Conservation (phyloP, 1,284 basidiomycete species). For the Leccinum solheimii region DNA sequence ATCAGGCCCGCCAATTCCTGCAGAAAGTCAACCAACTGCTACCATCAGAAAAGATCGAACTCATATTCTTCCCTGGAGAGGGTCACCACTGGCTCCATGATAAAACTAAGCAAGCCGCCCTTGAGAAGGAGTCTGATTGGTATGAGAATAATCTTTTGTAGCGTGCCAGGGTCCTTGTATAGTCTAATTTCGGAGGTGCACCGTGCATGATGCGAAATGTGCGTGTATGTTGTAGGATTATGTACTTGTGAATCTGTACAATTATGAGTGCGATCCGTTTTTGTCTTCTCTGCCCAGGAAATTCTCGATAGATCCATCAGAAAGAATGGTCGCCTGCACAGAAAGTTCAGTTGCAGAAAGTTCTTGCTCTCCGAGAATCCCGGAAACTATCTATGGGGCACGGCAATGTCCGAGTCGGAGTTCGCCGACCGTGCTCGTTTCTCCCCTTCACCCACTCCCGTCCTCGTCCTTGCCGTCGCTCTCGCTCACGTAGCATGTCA, state of each 20-base stretch:
- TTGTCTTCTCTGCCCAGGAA: neutral
- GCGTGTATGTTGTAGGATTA: neutral
- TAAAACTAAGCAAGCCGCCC: conserved; percentile 44
- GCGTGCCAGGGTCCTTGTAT: neutral
- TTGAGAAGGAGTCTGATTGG: conserved; percentile 47
- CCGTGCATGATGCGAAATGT: neutral
- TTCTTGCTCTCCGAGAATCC: too few species aligned
- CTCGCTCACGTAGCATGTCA: too few species aligned
- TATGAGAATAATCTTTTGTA: conserved; percentile 35
- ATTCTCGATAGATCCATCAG: too few species aligned
- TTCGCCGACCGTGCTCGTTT: too few species aligned
- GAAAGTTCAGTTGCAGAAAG: too few species aligned
- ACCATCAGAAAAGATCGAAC: conserved; percentile 1
- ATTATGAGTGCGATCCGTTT: neutral
- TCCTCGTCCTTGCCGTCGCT: too few species aligned
- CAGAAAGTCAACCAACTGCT: conserved; percentile 34
- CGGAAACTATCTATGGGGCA: too few species aligned
- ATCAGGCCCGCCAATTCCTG: conserved; percentile 51
- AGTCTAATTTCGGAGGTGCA: neutral
- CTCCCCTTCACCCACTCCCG: too few species aligned
- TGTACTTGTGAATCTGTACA: neutral
- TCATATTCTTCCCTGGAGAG: conserved; percentile 52
- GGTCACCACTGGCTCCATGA: conserved; percentile 55
- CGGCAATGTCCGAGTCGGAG: too few species aligned
- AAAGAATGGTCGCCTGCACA: too few species aligned